A percentile compares a stretch with the other conserved stretches of the same genome.
These are phyloP conservation scores for Phaeodactylum tricornutum DNA, from an alignment of 108 stramenopile genomes.

Conservation along the genomic window DNA sequence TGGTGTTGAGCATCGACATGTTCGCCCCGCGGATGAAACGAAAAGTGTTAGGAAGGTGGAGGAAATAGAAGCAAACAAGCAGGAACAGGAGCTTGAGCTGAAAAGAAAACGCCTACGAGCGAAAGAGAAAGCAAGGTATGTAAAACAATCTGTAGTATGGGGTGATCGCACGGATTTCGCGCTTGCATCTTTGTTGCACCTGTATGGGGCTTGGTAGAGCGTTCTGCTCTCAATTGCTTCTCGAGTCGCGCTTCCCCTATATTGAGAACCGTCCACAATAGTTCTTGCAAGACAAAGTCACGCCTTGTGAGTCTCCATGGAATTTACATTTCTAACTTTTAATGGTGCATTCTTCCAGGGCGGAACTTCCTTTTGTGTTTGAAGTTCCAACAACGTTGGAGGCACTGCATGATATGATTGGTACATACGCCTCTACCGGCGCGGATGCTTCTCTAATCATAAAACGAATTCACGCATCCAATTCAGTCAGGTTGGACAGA, in stretches of 20 bases:
- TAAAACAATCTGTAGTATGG: neutral
- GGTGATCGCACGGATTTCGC: conserved; percentile 3
- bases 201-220: conserved; percentile 9
- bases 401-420: conserved; percentile 81
- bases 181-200: conserved; percentile 6
- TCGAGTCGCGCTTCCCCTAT: conserved; percentile 12
- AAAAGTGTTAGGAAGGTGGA: conserved; percentile 33
- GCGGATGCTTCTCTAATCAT: conserved; percentile 74
- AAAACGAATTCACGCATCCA: conserved; percentile 66
- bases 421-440: conserved; percentile 61
- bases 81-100: conserved; percentile 15
- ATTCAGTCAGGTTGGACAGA: conserved; percentile 78
- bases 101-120: conserved; percentile 60
- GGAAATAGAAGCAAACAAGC: conserved; percentile 32
- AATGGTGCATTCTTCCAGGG: conserved; percentile 15
- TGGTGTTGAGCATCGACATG: conserved; percentile 48
- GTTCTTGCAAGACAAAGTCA: conserved; percentile 44
- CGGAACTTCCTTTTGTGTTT: conserved; percentile 85
- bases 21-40: conserved; percentile 33
- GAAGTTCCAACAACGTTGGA: conserved; percentile 86
- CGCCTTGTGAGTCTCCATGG: conserved; percentile 81
- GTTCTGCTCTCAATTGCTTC: conserved; percentile 16
- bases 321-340: conserved; percentile 40
- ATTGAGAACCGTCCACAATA: conserved; percentile 30
- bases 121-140: conserved; percentile 67